phyloP scores from a whole-genome alignment of 352 stramenopile species.

The Pythium guiyangense region DNA sequence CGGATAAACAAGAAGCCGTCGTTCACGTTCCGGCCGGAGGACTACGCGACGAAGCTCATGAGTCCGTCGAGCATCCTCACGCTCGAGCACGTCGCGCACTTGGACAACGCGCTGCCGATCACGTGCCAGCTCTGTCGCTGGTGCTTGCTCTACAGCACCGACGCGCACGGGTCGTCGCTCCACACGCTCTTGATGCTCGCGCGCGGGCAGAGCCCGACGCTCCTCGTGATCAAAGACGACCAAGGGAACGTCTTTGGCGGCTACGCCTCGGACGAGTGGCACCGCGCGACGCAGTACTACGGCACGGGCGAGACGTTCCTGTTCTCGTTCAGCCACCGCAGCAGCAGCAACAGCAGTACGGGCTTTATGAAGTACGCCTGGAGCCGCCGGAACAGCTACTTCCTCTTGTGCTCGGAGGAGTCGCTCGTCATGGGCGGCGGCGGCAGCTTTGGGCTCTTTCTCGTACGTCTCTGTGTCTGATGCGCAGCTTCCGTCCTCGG shows the following conservation, averaged over 20 bases:
- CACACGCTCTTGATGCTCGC: conserved; percentile 62
- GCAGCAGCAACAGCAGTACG: background rate
- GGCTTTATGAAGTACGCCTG: conserved; percentile 78
- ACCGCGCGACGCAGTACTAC: conserved; percentile 81
- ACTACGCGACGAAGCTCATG: conserved; percentile 75
- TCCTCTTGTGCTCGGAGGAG: conserved; percentile 88
- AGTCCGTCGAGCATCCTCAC: conserved; percentile 68
- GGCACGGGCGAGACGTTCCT: conserved; percentile 86
- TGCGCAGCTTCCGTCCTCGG: background rate
- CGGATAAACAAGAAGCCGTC: conserved; percentile 45
- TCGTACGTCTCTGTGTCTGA: conserved; percentile 39
- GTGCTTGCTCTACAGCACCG: conserved; percentile 78
- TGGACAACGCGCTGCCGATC: conserved; percentile 72
- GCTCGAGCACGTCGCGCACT: conserved; percentile 54
- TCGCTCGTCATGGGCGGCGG: conserved; percentile 89
- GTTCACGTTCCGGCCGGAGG: conserved; percentile 51
- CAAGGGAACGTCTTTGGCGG: conserved; percentile 78
- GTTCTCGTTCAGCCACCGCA: conserved; percentile 60
- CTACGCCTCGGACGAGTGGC: conserved; percentile 78
- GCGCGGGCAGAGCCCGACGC: conserved; percentile 69
- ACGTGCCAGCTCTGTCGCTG: conserved; percentile 79
- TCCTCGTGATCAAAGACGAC: conserved; percentile 80
- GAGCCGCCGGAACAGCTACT: conserved; percentile 89
- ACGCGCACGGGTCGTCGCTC: conserved; percentile 70
- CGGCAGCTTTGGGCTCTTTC: conserved; percentile 85